Evolutionary conservation across 2,329 filamentous ascomycete genomes (phyloP).

Genomic region (Colletotrichum cuscutae): DNA sequence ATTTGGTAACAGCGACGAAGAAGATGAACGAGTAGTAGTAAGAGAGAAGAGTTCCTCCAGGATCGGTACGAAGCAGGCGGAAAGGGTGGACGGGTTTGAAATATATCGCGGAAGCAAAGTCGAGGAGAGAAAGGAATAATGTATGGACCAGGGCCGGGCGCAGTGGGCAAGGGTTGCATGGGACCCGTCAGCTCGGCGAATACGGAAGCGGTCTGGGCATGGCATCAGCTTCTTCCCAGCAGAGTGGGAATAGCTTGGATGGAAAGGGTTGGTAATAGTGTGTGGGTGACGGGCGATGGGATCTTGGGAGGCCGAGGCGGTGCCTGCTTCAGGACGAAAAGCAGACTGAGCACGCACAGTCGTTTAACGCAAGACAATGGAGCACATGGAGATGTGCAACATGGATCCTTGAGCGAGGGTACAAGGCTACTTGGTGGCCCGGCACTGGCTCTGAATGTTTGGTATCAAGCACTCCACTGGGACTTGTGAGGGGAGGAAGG

Average conservation of each 20-base stretch:
- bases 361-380: conserved; percentile 31
- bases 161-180: conserved; percentile 30
- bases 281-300: conserved; percentile 33
- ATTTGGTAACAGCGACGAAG: neutral
- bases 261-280: conserved; percentile 27
- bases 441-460: conserved; percentile 18
- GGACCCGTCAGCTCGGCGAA: conserved; percentile 34
- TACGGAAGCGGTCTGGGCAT: conserved; percentile 35
- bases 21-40: conserved; percentile 2
- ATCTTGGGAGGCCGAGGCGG: conserved; percentile 30
- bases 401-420: conserved; percentile 22
- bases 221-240: conserved; percentile 32
- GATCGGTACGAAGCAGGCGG: neutral
- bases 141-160: conserved; percentile 30
- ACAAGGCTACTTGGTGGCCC: conserved; percentile 20
- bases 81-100: conserved; percentile 32
- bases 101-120: conserved; percentile 33
- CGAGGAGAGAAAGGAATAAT: conserved; percentile 25
- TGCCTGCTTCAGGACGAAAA: conserved; percentile 36
- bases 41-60: conserved; percentile 13
- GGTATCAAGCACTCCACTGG: conserved; percentile 3
- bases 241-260: conserved; percentile 34
- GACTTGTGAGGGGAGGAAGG: conserved; percentile 11
- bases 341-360: conserved; percentile 28
- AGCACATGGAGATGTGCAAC: conserved; percentile 34